A percentile compares a stretch with the other conserved stretches of the same genome.
Evolutionary conservation across 495 filamentous ascomycete genomes (phyloP).

Genomic region (Sordaria brevicollis): DNA sequence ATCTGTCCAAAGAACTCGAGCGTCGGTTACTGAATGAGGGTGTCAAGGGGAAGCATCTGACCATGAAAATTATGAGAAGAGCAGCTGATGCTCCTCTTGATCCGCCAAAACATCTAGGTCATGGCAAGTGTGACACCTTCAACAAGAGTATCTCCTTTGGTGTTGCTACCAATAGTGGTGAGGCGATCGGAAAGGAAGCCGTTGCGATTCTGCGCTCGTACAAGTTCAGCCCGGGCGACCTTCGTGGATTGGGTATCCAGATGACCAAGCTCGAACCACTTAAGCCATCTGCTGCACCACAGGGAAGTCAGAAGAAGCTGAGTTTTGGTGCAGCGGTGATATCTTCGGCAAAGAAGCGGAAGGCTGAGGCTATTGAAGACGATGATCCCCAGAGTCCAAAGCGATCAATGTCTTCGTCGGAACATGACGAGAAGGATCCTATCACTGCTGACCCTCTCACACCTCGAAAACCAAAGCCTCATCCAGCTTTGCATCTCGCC

Average conservation of each 20-base stretch:
- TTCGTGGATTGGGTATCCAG: constrained; percentile 81
- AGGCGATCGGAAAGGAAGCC: constrained; percentile 65
- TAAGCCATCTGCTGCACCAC: constrained; percentile 36
- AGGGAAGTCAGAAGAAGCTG: constrained; percentile 55
- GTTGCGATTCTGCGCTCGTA: constrained; percentile 73
- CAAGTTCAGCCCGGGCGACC: constrained; percentile 77
- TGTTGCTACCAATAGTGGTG: constrained; percentile 64
- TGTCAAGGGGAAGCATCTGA: constrained; percentile 78
- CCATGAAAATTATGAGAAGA: constrained; percentile 86
- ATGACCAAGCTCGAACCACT: constrained; percentile 83
- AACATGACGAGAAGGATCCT: constrained; percentile 31
- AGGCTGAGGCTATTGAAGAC: constrained; percentile 12
- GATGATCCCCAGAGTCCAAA: constrained; percentile 9
- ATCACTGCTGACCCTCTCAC: constrained; percentile 43
- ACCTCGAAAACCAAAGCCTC: constrained; percentile 51
- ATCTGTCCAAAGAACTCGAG: constrained; percentile 72
- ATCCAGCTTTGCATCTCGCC: constrained; percentile 45
- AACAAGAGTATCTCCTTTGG: constrained; percentile 79
- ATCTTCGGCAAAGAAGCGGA: constrained; percentile 17
- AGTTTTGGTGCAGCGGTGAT: constrained; percentile 17
- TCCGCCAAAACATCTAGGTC: constrained; percentile 87
- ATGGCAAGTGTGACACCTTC: constrained; percentile 88
- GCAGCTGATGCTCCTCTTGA: constrained; percentile 80
- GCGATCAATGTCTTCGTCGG: constrained; percentile 1
- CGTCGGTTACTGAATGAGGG: constrained; percentile 68